Evolutionary conservation across 805 yeast species (phyloP).

Genomic region (Starmerella powellii): DNA sequence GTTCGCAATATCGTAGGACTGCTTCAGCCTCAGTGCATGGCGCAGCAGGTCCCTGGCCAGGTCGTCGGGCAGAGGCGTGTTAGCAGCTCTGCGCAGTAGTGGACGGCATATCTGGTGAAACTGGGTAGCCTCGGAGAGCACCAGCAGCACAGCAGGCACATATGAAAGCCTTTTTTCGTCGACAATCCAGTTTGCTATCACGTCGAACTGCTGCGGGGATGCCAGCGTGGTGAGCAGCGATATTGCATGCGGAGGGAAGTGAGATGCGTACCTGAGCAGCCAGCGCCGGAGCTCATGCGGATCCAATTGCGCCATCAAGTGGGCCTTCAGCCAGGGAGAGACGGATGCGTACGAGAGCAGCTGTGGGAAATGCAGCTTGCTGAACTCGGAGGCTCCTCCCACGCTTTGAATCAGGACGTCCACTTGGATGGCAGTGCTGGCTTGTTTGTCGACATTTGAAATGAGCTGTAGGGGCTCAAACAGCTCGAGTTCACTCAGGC

Average conservation of each 20-base stretch:
- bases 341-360: constrained; percentile 5
- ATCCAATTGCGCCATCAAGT: constrained; percentile 10
- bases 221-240: neutral
- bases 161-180: neutral
- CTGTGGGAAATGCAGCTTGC: constrained; percentile 16
- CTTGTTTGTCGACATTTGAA: too few relatives aligned
- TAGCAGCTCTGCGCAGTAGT: neutral
- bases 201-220: neutral
- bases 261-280: constrained; percentile 7
- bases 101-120: neutral
- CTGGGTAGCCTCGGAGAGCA: neutral
- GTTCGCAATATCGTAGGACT: constrained; percentile 17
- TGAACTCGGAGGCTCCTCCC: too few relatives aligned
- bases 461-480: too few relatives aligned
- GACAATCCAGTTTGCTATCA: neutral
- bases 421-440: too few relatives aligned
- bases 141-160: neutral
- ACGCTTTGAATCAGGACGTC: too few relatives aligned
- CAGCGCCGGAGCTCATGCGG: constrained; percentile 2
- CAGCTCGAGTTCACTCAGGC: too few relatives aligned
- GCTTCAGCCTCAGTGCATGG: constrained; percentile 10
- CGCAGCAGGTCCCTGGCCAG: constrained; percentile 6
- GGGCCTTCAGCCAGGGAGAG: constrained; percentile 16
- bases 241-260: neutral
- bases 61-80: neutral